Percentiles rank a stretch among this genome's conserved stretches.
These are phyloP conservation scores for Zopfia rhizophila DNA, from an alignment of 2,329 filamentous ascomycete genomes.

Conservation along the genomic window DNA sequence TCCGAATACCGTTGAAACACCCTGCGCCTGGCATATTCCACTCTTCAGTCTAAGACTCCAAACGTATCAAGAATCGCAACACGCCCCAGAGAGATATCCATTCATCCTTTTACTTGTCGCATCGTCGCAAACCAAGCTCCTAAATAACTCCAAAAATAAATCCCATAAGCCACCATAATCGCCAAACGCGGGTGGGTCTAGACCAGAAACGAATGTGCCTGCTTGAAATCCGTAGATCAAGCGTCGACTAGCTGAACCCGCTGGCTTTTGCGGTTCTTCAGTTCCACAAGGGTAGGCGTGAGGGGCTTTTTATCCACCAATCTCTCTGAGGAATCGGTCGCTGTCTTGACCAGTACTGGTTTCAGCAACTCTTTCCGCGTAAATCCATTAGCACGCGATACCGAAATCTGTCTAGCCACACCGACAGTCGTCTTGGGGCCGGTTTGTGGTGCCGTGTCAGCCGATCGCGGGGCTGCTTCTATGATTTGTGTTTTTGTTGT, in stretches of 20 bases:
- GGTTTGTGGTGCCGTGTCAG: slow-evolving; percentile 19
- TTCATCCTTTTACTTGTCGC: too few species aligned
- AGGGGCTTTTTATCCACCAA: slow-evolving; percentile 40
- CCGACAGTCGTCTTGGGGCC: slow-evolving; percentile 39
- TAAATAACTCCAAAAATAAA: slow-evolving; percentile 6
- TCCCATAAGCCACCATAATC: not conserved
- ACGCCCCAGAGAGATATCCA: slow-evolving; percentile 5
- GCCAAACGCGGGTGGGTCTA: too few species aligned
- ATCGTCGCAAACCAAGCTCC: not conserved
- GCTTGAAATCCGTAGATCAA: slow-evolving; percentile 20
- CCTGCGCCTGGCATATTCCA: slow-evolving; percentile 2
- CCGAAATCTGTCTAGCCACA: slow-evolving; percentile 44
- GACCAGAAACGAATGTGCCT: slow-evolving; percentile 1
- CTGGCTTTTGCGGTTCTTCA: slow-evolving; percentile 48
- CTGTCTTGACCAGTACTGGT: slow-evolving; percentile 25
- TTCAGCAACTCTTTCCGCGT: slow-evolving; percentile 19
- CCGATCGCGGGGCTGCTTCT: slow-evolving; percentile 21
- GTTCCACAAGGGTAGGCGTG: slow-evolving; percentile 49
- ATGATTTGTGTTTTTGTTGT: slow-evolving; percentile 15
- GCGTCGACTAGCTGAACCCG: slow-evolving; percentile 48
- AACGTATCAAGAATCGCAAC: slow-evolving; percentile 13
- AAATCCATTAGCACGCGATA: slow-evolving; percentile 39
- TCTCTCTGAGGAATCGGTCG: slow-evolving; percentile 27
- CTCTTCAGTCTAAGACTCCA: slow-evolving; percentile 13
- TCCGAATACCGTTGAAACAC: slow-evolving; percentile 8